Conservation (phyloP, 306 rosid species). For the Astragalus glycyphyllos region DNA sequence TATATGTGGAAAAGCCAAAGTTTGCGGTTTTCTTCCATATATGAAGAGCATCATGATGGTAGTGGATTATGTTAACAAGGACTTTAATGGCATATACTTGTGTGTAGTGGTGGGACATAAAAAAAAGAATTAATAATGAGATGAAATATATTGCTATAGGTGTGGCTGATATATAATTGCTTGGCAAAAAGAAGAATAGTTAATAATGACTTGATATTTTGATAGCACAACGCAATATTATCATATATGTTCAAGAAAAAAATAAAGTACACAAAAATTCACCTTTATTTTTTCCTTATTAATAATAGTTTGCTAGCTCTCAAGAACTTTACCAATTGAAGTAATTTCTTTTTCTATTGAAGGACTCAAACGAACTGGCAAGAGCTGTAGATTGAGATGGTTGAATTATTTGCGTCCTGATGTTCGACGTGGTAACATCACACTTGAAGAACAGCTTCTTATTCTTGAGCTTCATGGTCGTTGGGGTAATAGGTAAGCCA, state of each 20-base stretch:
- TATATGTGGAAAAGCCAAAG: slow-evolving; percentile 44
- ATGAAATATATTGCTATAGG: slow-evolving; percentile 37
- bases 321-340: slow-evolving; percentile 62
- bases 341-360: slow-evolving; percentile 6
- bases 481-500: slow-evolving; percentile 81
- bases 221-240: slow-evolving; percentile 39
- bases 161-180: slow-evolving; percentile 38
- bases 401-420: slow-evolving; percentile 91
- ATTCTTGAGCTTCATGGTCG: slow-evolving; percentile 97
- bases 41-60: slow-evolving; percentile 37
- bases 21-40: slow-evolving; percentile 46
- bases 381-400: slow-evolving; percentile 97
- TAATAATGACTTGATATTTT: slow-evolving; percentile 19
- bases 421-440: slow-evolving; percentile 96
- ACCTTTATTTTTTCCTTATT: slow-evolving; percentile 40
- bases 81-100: slow-evolving; percentile 45
- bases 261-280: slow-evolving; percentile 29
- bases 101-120: slow-evolving; percentile 47
- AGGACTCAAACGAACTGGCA: slow-evolving; percentile 94
- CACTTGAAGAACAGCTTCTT: slow-evolving; percentile 89
- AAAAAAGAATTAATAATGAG: background rate
- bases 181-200: slow-evolving; percentile 26
- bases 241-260: slow-evolving; percentile 6
- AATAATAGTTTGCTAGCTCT: background rate
- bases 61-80: slow-evolving; percentile 38